Percentiles rank a stretch among this genome's conserved stretches.
Evolutionary conservation across 805 yeast genomes (phyloP).

Genomic region (Suhomyces sp.): DNA sequence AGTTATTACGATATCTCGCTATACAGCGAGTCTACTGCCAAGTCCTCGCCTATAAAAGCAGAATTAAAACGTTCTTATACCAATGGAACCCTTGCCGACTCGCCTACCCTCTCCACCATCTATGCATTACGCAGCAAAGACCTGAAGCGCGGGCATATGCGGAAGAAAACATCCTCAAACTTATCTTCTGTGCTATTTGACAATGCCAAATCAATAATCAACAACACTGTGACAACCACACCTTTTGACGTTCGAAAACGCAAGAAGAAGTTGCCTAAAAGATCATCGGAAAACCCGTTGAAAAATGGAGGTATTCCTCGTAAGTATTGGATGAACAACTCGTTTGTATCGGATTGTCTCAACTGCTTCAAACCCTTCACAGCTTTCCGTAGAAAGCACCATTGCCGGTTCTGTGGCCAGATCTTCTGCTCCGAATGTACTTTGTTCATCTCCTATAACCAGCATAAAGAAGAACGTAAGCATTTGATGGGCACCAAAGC

Average conservation of each 20-base stretch:
- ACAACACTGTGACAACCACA: conserved; percentile 31
- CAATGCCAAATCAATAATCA: conserved; percentile 37
- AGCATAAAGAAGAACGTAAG: conserved; percentile 37
- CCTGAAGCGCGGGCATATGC: conserved; percentile 9
- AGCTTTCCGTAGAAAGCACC: conserved; percentile 88
- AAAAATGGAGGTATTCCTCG: conserved; percentile 55
- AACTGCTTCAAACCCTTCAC: conserved; percentile 77
- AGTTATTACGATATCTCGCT: conserved; percentile 18
- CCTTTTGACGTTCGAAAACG: conserved; percentile 25
- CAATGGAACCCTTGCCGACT: conserved; percentile 6
- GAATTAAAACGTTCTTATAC: conserved; percentile 15
- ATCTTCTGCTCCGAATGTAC: conserved; percentile 88
- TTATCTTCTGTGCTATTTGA: conserved; percentile 33
- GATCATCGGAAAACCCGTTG: conserved; percentile 39
- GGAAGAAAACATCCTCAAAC: conserved; percentile 28
- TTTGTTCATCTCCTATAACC: conserved; percentile 57
- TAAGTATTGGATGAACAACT: conserved; percentile 96
- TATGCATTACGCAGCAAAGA: conserved; percentile 23
- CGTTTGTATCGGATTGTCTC: conserved; percentile 84
- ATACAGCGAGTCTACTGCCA: conserved; percentile 24
- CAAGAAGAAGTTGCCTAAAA: conserved; percentile 27
- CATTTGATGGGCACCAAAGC: conserved; percentile 5
- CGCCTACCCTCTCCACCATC: conserved; percentile 26
- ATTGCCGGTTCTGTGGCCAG: conserved; percentile 94
- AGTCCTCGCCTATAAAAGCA: conserved; percentile 26